Evolutionary conservation across 805 yeast species (phyloP).

Genomic region (Yamadazyma phyllophila): DNA sequence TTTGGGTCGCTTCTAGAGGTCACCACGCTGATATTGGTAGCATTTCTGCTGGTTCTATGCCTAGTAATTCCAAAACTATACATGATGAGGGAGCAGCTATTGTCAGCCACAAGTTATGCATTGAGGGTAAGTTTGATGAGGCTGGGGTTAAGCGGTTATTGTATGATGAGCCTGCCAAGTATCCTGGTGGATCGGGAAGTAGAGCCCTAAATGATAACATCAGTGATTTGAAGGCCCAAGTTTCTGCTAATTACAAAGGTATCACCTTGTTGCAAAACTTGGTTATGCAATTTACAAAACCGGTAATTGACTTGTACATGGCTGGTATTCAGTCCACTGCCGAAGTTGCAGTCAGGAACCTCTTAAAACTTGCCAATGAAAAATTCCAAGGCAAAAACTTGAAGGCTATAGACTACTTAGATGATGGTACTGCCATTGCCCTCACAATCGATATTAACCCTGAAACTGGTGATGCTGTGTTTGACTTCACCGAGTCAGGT

Average conservation of each 20-base stretch:
- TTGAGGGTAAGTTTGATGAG: slow-evolving; percentile 70
- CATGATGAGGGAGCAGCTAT: slow-evolving; percentile 93
- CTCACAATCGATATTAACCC: slow-evolving; percentile 49
- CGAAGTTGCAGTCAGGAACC: slow-evolving; percentile 31
- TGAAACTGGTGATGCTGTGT: slow-evolving; percentile 58
- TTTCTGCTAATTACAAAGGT: slow-evolving; percentile 88
- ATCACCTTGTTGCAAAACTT: slow-evolving; percentile 60
- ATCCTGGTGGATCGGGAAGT: slow-evolving; percentile 87
- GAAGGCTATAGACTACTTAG: slow-evolving; percentile 64
- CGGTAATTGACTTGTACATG: slow-evolving; percentile 35
- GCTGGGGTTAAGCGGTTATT: slow-evolving; percentile 60
- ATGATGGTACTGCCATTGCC: slow-evolving; percentile 73
- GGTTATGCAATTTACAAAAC: slow-evolving; percentile 59
- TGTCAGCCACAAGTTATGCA: slow-evolving; percentile 69
- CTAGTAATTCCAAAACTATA: slow-evolving; percentile 81
- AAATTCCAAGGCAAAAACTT: slow-evolving; percentile 44
- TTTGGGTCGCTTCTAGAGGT: slow-evolving; percentile 91
- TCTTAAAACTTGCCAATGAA: slow-evolving; percentile 27
- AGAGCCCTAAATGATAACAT: slow-evolving; percentile 80
- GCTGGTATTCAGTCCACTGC: slow-evolving; percentile 36
- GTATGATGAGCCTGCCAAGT: slow-evolving; percentile 70
- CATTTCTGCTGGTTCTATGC: slow-evolving; percentile 89
- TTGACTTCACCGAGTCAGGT: slow-evolving; percentile 86
- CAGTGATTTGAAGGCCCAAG: slow-evolving; percentile 53
- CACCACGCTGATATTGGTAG: slow-evolving; percentile 98